Evolutionary conservation across 352 stramenopile genomes (phyloP).

Genomic region (Globisporangium splendens): DNA sequence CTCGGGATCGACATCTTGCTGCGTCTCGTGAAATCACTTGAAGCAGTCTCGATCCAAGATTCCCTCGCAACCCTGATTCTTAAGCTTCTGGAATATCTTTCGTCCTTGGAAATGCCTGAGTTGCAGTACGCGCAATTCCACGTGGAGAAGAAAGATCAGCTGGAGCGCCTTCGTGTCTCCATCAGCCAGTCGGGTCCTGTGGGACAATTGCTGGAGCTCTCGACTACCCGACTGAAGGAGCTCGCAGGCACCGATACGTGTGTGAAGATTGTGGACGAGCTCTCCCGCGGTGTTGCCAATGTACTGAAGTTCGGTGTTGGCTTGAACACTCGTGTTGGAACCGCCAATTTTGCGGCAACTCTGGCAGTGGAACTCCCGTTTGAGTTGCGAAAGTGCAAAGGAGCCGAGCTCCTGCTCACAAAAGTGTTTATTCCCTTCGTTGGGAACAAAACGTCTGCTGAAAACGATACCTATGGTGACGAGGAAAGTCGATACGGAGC

Average conservation of each 20-base stretch:
- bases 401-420: slow-evolving; percentile 47
- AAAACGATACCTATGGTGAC: slow-evolving; percentile 74
- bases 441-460: slow-evolving; percentile 40
- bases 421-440: slow-evolving; percentile 64
- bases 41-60: slow-evolving; percentile 51
- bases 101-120: slow-evolving; percentile 80
- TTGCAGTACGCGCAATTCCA: slow-evolving; percentile 86
- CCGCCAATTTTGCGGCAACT: slow-evolving; percentile 74
- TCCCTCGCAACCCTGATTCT: slow-evolving; percentile 50
- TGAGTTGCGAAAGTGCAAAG: slow-evolving; percentile 66
- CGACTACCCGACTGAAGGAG: slow-evolving; percentile 53
- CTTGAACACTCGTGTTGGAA: slow-evolving; percentile 76
- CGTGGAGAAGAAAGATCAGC: slow-evolving; percentile 79
- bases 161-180: slow-evolving; percentile 73
- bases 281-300: slow-evolving; percentile 44
- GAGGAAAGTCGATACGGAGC: slow-evolving; percentile 50
- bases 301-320: slow-evolving; percentile 75
- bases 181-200: slow-evolving; percentile 74
- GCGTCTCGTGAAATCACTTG: slow-evolving; percentile 62
- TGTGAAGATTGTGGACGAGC: slow-evolving; percentile 45
- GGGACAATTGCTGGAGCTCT: slow-evolving; percentile 62
- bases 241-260: slow-evolving; percentile 35
- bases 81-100: slow-evolving; percentile 74
- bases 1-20: slow-evolving; percentile 74
- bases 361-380: slow-evolving; percentile 63